Evolutionary conservation across 2,329 filamentous ascomycete genomes (phyloP).

Genomic region (Metarhizium album): DNA sequence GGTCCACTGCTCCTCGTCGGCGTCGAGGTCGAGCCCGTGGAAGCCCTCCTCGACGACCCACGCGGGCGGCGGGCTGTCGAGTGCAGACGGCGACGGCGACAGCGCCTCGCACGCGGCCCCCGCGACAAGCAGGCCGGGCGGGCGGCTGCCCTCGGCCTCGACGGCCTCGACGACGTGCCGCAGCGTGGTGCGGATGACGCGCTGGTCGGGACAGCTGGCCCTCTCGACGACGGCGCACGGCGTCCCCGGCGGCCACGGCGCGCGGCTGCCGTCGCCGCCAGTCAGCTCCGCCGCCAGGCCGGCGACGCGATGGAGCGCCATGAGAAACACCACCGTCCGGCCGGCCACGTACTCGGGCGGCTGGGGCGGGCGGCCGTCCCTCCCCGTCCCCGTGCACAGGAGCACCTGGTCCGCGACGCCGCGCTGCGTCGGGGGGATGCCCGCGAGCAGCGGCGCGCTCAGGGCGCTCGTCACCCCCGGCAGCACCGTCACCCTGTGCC

Average conservation of each 20-base stretch:
- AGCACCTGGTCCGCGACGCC: conserved; percentile 86
- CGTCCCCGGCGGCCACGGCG: conserved; percentile 61
- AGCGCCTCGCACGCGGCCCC: conserved; percentile 76
- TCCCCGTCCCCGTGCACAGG: conserved; percentile 91
- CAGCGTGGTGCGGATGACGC: conserved; percentile 81
- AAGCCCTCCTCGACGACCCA: conserved; percentile 90
- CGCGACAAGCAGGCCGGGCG: conserved; percentile 79
- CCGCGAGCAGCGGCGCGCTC: conserved; percentile 77
- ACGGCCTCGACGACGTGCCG: conserved; percentile 70
- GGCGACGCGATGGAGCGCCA: conserved; percentile 79
- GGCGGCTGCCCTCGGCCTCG: conserved; percentile 78
- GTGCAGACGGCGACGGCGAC: no score
- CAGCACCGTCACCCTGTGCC: conserved; percentile 55
- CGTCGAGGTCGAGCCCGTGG: conserved; percentile 62
- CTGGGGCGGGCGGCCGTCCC: conserved; percentile 73
- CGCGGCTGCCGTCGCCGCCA: conserved; percentile 14
- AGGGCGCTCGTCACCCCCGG: conserved; percentile 87
- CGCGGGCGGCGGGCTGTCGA: no score
- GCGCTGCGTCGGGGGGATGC: conserved; percentile 78
- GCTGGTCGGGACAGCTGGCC: conserved; percentile 87
- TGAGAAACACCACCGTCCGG: conserved; percentile 84
- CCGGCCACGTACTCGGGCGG: conserved; percentile 68
- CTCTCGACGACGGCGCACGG: conserved; percentile 90
- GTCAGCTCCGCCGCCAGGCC: conserved; percentile 65
- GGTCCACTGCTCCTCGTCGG: conserved; percentile 17